Conservation (phyloP, 805 yeast species). For the Kodamaea lidongshanica region DNA sequence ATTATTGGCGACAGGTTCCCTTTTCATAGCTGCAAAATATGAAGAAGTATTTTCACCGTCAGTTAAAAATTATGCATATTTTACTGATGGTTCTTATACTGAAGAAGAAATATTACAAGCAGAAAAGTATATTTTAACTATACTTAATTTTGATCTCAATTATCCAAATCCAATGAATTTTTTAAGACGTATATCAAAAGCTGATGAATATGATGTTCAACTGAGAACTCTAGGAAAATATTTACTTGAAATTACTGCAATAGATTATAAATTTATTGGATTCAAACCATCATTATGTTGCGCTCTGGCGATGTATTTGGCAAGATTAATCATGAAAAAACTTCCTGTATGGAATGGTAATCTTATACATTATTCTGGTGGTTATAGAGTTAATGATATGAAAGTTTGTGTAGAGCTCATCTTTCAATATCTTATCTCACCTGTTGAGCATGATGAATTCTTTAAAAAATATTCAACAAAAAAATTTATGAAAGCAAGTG, state of each 20-base stretch:
- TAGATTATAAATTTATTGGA: constrained; percentile 71
- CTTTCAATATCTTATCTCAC: constrained; percentile 68
- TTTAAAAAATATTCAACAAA: constrained; percentile 89
- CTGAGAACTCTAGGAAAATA: constrained; percentile 83
- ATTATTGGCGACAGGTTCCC: constrained; percentile 75
- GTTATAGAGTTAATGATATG: constrained; percentile 68
- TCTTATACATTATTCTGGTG: constrained; percentile 87
- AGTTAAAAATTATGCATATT: constrained; percentile 76
- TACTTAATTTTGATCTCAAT: constrained; percentile 66
- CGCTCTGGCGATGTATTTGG: constrained; percentile 83
- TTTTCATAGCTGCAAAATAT: constrained; percentile 87
- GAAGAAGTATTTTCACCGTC: constrained; percentile 90
- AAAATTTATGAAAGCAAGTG: constrained; percentile 79
- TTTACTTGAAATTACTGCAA: constrained; percentile 67
- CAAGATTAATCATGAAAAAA: constrained; percentile 66
- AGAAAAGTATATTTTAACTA: constrained; percentile 70
- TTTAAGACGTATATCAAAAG: constrained; percentile 79
- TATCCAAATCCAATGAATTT: constrained; percentile 91
- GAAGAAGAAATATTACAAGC: constrained; percentile 79
- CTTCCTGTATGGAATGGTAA: constrained; percentile 75
- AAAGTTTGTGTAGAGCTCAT: constrained; percentile 67
- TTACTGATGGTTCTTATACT: constrained; percentile 78
- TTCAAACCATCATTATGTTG: constrained; percentile 70
- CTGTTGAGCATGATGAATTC: constrained; percentile 86
- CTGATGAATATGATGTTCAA: constrained; percentile 81